Percentiles rank a stretch among this genome's conserved stretches.
Evolutionary conservation across 2,329 filamentous ascomycete species (phyloP).

Genomic region (Xylariaceae sp.): DNA sequence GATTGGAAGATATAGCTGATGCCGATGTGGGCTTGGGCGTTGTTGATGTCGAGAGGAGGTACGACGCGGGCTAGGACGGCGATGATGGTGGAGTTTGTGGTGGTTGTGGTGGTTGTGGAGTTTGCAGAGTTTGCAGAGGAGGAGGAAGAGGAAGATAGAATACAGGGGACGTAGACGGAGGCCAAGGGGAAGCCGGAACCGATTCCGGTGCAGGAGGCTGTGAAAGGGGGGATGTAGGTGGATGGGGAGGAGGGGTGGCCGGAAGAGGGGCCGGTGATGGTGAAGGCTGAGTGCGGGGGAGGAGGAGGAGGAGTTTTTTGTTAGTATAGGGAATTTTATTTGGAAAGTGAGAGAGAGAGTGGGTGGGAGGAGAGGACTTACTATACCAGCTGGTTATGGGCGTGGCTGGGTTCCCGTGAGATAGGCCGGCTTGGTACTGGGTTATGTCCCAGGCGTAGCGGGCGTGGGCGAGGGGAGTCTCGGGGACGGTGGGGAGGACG

Average conservation of each 20-base stretch:
- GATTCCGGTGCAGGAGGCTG: slow-evolving; percentile 5
- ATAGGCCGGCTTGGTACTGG: slow-evolving; percentile 15
- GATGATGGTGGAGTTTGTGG: not conserved
- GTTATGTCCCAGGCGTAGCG: slow-evolving; percentile 11
- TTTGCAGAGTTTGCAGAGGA: no score
- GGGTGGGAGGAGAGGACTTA: not conserved
- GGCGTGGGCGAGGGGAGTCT: not conserved
- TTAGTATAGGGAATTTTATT: not conserved
- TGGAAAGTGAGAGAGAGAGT: not conserved
- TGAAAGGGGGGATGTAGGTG: slow-evolving; percentile 12
- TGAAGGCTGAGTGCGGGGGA: slow-evolving; percentile 4
- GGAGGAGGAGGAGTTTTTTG: no score
- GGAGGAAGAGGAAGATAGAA: no score
- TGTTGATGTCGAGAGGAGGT: not conserved
- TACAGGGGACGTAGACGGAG: slow-evolving; percentile 12
- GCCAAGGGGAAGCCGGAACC: slow-evolving; percentile 10
- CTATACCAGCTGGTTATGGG: slow-evolving; percentile 15
- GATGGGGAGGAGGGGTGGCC: not conserved
- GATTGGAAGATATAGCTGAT: slow-evolving; percentile 11
- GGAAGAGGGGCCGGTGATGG: slow-evolving; percentile 1
- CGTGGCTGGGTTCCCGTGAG: slow-evolving; percentile 13
- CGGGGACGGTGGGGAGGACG: not conserved
- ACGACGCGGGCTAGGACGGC: slow-evolving; percentile 12
- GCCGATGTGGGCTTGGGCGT: slow-evolving; percentile 12
- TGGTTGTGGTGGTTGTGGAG: no score